These are phyloP conservation scores for Dujonia santamariae DNA, from an alignment of 1,139 yeast genomes.

Conservation along the genomic window DNA sequence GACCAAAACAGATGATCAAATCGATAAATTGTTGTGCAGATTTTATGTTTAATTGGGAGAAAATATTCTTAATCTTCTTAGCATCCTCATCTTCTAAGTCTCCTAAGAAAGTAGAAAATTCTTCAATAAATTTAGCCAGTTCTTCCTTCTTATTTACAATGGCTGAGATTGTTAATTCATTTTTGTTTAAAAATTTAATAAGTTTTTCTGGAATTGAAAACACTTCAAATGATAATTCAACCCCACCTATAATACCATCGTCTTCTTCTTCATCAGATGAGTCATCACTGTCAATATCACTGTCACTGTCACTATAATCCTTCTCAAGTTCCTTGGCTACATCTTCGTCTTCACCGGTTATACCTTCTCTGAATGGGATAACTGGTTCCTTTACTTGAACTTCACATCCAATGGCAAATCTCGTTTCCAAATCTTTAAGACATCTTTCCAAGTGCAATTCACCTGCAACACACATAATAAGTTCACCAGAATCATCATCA, in stretches of 20 bases:
- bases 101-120: slow-evolving; percentile 21
- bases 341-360: slow-evolving; percentile 30
- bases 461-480: slow-evolving; percentile 92
- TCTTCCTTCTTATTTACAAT: slow-evolving; percentile 19
- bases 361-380: slow-evolving; percentile 91
- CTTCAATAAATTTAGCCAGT: slow-evolving; percentile 23
- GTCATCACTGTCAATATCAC: slow-evolving; percentile 13
- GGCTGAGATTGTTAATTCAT: slow-evolving; percentile 35
- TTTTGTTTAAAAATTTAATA: slow-evolving; percentile 46
- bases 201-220: slow-evolving; percentile 56
- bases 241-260: slow-evolving; percentile 34
- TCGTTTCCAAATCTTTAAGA: slow-evolving; percentile 78
- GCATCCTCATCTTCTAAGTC: slow-evolving; percentile 19
- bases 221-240: slow-evolving; percentile 49
- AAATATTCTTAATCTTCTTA: slow-evolving; percentile 6
- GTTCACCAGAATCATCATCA: slow-evolving; percentile 84
- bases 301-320: slow-evolving; percentile 23
- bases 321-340: slow-evolving; percentile 14
- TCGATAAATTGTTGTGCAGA: slow-evolving; percentile 28
- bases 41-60: slow-evolving; percentile 12
- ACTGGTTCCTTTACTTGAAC: slow-evolving; percentile 87
- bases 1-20: slow-evolving; percentile 69
- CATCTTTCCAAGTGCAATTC: slow-evolving; percentile 92
- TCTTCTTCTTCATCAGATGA: slow-evolving; percentile 27
- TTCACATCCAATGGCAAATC: slow-evolving; percentile 86